These are phyloP conservation scores for Erythrophleum fordii DNA, from an alignment of 306 rosid genomes.

Conservation along the genomic window DNA sequence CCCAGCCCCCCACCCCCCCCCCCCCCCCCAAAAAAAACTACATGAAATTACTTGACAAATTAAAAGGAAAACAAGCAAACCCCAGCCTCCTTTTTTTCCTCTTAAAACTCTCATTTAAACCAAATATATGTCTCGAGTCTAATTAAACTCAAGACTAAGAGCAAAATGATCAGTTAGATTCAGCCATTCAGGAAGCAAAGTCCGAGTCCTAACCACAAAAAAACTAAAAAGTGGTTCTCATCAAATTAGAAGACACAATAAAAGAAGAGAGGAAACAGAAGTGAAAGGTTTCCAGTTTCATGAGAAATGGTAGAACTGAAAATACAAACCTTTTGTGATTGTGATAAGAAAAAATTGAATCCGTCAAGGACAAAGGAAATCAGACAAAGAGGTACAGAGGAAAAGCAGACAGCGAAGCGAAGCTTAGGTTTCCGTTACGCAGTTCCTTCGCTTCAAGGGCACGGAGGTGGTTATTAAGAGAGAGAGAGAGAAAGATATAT, in stretches of 20 bases:
- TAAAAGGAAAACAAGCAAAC: constrained; percentile 1
- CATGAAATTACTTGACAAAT: constrained; percentile 9
- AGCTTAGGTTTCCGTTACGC: constrained; percentile 44
- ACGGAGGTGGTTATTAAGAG: constrained; percentile 72
- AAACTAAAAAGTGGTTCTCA: background rate
- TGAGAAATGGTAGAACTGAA: constrained; percentile 6
- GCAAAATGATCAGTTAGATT: background rate
- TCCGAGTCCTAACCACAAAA: background rate
- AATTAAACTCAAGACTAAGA: too few species aligned
- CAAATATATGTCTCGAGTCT: too few species aligned
- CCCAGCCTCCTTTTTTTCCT: background rate
- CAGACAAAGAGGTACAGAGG: constrained; percentile 45
- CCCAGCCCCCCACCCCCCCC: too few species aligned
- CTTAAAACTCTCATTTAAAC: background rate
- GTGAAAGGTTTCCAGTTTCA: background rate
- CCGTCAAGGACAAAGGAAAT: constrained; percentile 50
- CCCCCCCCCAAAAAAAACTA: background rate
- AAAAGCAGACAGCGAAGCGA: constrained; percentile 49
- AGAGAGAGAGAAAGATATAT: constrained; percentile 43
- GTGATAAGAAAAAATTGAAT: constrained; percentile 31
- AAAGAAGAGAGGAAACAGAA: background rate
- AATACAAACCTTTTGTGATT: constrained; percentile 53
- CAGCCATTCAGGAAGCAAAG: background rate
- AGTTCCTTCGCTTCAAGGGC: constrained; percentile 86
- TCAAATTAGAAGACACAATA: constrained; percentile 17